Conservation (phyloP, 2,329 filamentous ascomycete species). For the Proliferodiscus dingleyae region DNA sequence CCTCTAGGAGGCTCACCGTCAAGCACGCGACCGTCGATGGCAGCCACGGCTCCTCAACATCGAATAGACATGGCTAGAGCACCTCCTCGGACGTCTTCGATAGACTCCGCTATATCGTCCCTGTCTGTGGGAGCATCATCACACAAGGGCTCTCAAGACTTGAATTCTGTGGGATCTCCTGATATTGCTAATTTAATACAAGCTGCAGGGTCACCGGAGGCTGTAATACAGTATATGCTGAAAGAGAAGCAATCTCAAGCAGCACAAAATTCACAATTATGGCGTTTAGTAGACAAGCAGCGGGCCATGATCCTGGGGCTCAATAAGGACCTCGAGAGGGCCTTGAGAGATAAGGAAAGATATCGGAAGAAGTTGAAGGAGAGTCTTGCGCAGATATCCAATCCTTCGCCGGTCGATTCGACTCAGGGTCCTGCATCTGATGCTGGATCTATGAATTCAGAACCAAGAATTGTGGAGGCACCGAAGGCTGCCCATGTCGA, state of each 20-base stretch:
- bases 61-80: constrained; percentile 27
- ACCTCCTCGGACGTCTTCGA: constrained; percentile 72
- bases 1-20: constrained; percentile 19
- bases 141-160: constrained; percentile 54
- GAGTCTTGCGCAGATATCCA: constrained; percentile 40
- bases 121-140: constrained; percentile 58
- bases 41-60: constrained; percentile 26
- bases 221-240: constrained; percentile 79
- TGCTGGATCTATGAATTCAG: constrained; percentile 23
- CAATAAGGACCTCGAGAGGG: constrained; percentile 88
- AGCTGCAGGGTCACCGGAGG: constrained; percentile 82
- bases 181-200: constrained; percentile 78
- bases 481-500: constrained; percentile 17
- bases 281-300: constrained; percentile 95
- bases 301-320: constrained; percentile 87
- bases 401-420: constrained; percentile 29
- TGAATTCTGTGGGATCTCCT: constrained; percentile 45
- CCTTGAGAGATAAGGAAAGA: constrained; percentile 89
- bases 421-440: constrained; percentile 26
- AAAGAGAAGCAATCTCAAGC: constrained; percentile 88
- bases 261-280: constrained; percentile 87
- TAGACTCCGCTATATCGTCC: constrained; percentile 86
- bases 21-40: constrained; percentile 24
- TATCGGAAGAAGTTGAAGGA: constrained; percentile 92
- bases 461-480: constrained; percentile 10